phyloP scores from a whole-genome alignment of 257 asterid genomes.

The Jacaranda mimosifolia region DNA sequence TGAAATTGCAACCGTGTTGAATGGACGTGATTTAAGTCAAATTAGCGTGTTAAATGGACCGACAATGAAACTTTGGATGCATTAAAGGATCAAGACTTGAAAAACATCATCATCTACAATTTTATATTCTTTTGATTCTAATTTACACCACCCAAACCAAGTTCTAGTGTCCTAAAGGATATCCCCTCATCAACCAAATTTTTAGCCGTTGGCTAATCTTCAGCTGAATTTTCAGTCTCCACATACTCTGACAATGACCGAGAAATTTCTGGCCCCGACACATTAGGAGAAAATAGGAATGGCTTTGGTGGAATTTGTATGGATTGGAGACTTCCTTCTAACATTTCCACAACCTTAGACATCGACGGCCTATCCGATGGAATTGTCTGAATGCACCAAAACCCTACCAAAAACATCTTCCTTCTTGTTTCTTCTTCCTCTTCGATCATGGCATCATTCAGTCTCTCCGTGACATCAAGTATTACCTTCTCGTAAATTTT shows the following conservation, averaged over 20 bases:
- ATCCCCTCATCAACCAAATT: too few relatives aligned
- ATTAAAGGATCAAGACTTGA: too few relatives aligned
- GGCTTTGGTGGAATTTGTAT: constrained; percentile 57
- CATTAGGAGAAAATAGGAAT: constrained; percentile 1
- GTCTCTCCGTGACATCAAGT: constrained; percentile 14
- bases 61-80: too few relatives aligned
- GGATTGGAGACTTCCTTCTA: constrained; percentile 45
- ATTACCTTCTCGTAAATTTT: constrained; percentile 50
- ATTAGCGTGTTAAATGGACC: too few relatives aligned
- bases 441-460: constrained; percentile 24
- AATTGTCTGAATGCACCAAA: constrained; percentile 57
- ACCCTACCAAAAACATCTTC: constrained; percentile 54
- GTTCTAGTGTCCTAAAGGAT: too few relatives aligned
- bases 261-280: background rate
- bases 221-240: background rate
- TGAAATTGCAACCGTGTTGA: too few relatives aligned
- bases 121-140: too few relatives aligned
- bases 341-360: constrained; percentile 45
- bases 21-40: too few relatives aligned
- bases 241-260: background rate
- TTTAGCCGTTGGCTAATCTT: background rate
- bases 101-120: too few relatives aligned
- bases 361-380: constrained; percentile 38
- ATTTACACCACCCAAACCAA: too few relatives aligned
- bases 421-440: constrained; percentile 48